Base-by-base conservation (phyloP, 2,329 filamentous ascomycete genomes). In the Penicillium frequentans region DNA sequence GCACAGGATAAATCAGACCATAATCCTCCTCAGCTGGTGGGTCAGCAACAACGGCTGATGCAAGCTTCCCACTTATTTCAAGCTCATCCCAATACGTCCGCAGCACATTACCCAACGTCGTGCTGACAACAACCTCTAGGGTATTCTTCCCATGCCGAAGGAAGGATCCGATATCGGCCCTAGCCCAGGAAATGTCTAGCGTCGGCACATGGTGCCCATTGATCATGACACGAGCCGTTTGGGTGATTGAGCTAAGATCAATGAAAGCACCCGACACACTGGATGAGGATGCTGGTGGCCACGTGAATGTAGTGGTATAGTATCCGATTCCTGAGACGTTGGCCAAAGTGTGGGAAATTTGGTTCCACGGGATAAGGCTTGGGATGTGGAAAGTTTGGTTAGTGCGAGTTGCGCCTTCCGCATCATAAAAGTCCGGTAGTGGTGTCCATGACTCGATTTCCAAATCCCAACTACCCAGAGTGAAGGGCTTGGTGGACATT, bases 311-410 rank as follows among this genome's bases (percentile, higher is more conserved):
- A 6, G 60, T 61, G 6, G 49, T 52, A 45, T 66, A 66, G 52
- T 66, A 67, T 10, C 65, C 67, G 2, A 64, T 27, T 7, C 65
- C 63, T 2, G 59, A 65, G 2, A 56, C 46, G 23, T 69, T 68
- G 11, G 44, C 45, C 21, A 66, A 45, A 4, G 42, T 51, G 3
- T 56, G 49, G 10, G 49, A 52, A 9, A 68, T 68, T 9, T 64
- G 54, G 1, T 52, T 54, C 65, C 63, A 68, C 3, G 61, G 63
- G 5, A 62, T 24, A 1, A 68, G 54, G 2, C 51, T 54, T 8
- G 54, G 23, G 6, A 67, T 56, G 1, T 59, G 49, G 45, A 67
- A 63, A 16, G 65, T 68, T 14, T 64, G 63, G 39, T 68, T 68
- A 13, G 53, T 59, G 29, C 63, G 64, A 11, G 26, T 39, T 5